phyloP scores from a whole-genome alignment of 257 asterid genomes.

The Salvia hispanica region DNA sequence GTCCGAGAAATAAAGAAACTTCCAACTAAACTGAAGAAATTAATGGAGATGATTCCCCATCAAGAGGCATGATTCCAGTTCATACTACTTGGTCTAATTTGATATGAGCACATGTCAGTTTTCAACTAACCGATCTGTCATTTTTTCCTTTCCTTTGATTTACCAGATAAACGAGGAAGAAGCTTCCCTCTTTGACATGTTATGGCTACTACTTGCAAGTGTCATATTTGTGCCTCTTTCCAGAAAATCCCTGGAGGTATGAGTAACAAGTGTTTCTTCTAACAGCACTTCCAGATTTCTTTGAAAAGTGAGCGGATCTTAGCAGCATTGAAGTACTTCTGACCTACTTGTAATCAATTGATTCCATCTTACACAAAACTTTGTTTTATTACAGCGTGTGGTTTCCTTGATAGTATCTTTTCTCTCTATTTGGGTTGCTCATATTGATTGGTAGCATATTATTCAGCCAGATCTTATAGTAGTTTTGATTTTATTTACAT shows the following conservation, averaged over 20 bases:
- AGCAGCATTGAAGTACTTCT: slow-evolving; percentile 18
- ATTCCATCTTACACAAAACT: slow-evolving; percentile 25
- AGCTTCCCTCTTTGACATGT: slow-evolving; percentile 93
- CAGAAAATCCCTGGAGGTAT: slow-evolving; percentile 99
- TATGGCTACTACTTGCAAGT: slow-evolving; percentile 98
- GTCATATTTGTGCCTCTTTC: slow-evolving; percentile 94
- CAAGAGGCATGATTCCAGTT: slow-evolving; percentile 71
- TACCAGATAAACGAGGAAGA: slow-evolving; percentile 91
- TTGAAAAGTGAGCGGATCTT: slow-evolving; percentile 13
- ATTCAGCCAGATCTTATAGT: slow-evolving; percentile 26
- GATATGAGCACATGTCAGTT: slow-evolving; percentile 7
- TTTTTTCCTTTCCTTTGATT: background rate
- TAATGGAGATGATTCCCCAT: slow-evolving; percentile 86
- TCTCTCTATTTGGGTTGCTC: background rate
- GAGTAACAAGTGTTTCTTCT: slow-evolving; percentile 20
- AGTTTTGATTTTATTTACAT: slow-evolving; percentile 7
- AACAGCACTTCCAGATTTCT: background rate
- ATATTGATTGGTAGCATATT: background rate
- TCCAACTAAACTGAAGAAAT: slow-evolving; percentile 65
- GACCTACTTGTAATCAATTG: slow-evolving; percentile 18
- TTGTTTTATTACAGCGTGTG: slow-evolving; percentile 6
- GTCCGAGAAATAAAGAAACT: slow-evolving; percentile 69
- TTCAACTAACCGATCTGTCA: slow-evolving; percentile 10
- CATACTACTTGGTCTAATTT: slow-evolving; percentile 23
- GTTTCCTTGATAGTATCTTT: background rate